phyloP scores from a whole-genome alignment of 2,329 filamentous ascomycete species.

The Plectosphaerella plurivora region DNA sequence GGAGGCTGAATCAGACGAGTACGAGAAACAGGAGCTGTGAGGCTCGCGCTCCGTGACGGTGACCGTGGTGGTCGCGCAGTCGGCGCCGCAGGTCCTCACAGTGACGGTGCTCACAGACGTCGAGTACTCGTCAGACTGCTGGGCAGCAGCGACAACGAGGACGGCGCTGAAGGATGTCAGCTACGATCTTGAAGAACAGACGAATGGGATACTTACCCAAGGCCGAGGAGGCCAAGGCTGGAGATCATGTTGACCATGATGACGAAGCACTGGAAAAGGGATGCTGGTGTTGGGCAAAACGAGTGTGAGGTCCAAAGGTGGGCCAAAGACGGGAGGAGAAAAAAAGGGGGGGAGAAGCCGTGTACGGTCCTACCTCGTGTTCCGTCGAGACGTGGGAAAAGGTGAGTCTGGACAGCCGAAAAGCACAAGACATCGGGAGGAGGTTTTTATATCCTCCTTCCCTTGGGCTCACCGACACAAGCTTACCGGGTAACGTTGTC shows the following conservation, averaged over 20 bases:
- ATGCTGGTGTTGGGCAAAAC: conserved; percentile 10
- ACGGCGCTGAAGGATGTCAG: conserved; percentile 14
- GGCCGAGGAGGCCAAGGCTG: conserved; percentile 20
- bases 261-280: conserved; percentile 2
- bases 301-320: conserved; percentile 13
- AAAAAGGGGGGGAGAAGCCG: neutral
- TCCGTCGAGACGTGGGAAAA: neutral
- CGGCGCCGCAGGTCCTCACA: conserved; percentile 5
- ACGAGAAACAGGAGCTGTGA: conserved; percentile 21
- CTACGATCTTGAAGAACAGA: neutral
- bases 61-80: conserved; percentile 15
- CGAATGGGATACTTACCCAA: conserved; percentile 16
- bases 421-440: neutral
- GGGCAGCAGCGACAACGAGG: conserved; percentile 16
- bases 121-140: conserved; percentile 4
- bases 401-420: neutral
- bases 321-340: neutral
- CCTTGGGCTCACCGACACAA: neutral
- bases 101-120: conserved; percentile 1
- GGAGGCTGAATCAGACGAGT: conserved; percentile 11
- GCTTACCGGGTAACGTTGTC: neutral
- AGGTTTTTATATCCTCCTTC: conserved; percentile 12
- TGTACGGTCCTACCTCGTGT: conserved; percentile 3
- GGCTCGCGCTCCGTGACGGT: conserved; percentile 25
- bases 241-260: conserved; percentile 17